Percentiles rank a stretch among this genome's conserved stretches.
Conservation (phyloP, 768 basidiomycete genomes). For the Pisolithus marmoratus region DNA sequence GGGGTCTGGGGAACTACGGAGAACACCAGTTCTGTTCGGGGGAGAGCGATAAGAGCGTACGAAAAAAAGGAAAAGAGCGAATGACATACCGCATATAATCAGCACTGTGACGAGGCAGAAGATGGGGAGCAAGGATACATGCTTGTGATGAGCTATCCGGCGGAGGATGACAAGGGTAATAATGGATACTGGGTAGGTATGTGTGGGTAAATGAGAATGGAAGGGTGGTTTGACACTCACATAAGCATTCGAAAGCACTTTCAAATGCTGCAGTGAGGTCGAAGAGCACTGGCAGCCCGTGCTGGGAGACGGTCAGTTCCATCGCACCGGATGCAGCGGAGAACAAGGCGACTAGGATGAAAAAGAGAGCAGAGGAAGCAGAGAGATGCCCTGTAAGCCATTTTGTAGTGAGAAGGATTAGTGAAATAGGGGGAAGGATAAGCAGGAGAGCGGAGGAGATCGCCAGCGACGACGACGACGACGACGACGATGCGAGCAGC, state of each 20-base stretch:
- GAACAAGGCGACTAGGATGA: slow-evolving; percentile 19
- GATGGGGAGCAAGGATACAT: slow-evolving; percentile 10
- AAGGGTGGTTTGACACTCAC: slow-evolving; percentile 7
- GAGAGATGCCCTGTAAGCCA: slow-evolving; percentile 6
- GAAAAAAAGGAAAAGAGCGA: neutral
- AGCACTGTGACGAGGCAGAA: slow-evolving; percentile 17
- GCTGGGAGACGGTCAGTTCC: slow-evolving; percentile 11
- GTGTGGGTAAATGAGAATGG: neutral
- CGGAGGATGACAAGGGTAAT: slow-evolving; percentile 21
- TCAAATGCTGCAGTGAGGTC: slow-evolving; percentile 12
- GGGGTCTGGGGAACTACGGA: slow-evolving; percentile 21
- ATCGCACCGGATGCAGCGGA: slow-evolving; percentile 19
- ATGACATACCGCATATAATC: slow-evolving; percentile 22
- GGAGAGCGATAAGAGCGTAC: neutral
- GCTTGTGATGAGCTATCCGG: slow-evolving; percentile 1
- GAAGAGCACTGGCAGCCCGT: slow-evolving; percentile 9
- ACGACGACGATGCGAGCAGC: neutral
- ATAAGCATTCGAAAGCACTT: slow-evolving; percentile 15
- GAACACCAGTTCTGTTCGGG: slow-evolving; percentile 18
- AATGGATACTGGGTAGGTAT: slow-evolving; percentile 14
- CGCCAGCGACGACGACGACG: neutral
- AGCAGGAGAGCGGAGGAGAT: slow-evolving; percentile 23
- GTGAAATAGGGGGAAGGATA: slow-evolving; percentile 17
- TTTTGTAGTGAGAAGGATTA: slow-evolving; percentile 8
- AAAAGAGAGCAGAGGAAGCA: slow-evolving; percentile 2